phyloP scores from a whole-genome alignment of 805 yeast species.

The Kodamaea jinghongensis region DNA sequence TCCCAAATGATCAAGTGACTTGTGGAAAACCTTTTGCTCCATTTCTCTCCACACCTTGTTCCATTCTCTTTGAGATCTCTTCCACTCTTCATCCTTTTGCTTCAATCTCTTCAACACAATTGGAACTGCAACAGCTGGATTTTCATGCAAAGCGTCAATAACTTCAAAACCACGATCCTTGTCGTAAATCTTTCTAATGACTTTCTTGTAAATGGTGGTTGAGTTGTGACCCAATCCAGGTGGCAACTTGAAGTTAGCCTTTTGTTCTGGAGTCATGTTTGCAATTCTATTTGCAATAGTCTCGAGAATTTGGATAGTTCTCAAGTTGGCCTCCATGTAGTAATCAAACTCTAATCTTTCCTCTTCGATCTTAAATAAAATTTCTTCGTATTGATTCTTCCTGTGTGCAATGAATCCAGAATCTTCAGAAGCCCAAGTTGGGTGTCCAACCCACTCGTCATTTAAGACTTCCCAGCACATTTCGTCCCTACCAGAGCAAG shows the following conservation, averaged over 20 bases:
- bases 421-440: constrained; percentile 99
- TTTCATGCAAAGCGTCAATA: constrained; percentile 90
- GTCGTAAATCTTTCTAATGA: constrained; percentile 87
- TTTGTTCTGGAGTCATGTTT: constrained; percentile 89
- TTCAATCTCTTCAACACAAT: constrained; percentile 87
- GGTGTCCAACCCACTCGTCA: constrained; percentile 99
- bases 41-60: constrained; percentile 98
- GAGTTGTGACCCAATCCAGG: constrained; percentile 93
- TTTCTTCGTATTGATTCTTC: constrained; percentile 96
- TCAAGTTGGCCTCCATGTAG: constrained; percentile 89
- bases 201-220: constrained; percentile 87
- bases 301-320: constrained; percentile 94
- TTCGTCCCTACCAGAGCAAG: constrained; percentile 97
- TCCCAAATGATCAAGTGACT: constrained; percentile 93
- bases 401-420: constrained; percentile 99
- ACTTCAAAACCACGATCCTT: constrained; percentile 95
- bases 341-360: constrained; percentile 97
- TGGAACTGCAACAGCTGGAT: constrained; percentile 94
- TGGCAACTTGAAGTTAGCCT: constrained; percentile 79
- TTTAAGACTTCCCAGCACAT: constrained; percentile 99
- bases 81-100: constrained; percentile 99
- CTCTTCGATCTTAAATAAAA: constrained; percentile 93
- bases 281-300: constrained; percentile 92
- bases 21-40: constrained; percentile 91
- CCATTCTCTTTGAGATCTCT: constrained; percentile 97